Percentiles rank a stretch among this genome's conserved stretches.
Conservation (phyloP, 2,329 filamentous ascomycete genomes). For the Alternaria solani region DNA sequence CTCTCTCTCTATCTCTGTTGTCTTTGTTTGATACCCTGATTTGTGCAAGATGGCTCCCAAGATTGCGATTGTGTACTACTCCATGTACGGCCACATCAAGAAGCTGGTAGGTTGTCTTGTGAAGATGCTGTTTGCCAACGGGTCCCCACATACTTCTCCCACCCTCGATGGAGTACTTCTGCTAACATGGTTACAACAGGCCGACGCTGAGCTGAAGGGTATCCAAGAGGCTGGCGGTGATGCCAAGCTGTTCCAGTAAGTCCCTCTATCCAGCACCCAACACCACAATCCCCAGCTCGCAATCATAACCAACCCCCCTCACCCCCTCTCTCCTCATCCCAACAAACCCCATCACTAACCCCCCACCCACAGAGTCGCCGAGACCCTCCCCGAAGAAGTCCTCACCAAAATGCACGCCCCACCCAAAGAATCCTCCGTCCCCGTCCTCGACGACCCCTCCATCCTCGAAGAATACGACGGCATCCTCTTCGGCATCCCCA, state of each 20-base stretch:
- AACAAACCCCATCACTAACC: neutral
- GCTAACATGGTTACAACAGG: constrained; percentile 60
- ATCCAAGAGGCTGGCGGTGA: constrained; percentile 86
- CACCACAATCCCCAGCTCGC: neutral
- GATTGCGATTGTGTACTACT: constrained; percentile 82
- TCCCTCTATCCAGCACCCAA: constrained; percentile 5
- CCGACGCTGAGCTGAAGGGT: constrained; percentile 89
- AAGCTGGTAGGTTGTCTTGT: constrained; percentile 36
- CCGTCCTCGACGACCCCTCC: constrained; percentile 65
- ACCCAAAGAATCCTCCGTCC: constrained; percentile 73
- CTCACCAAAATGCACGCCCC: constrained; percentile 91
- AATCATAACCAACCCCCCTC: neutral
- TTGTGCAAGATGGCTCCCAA: constrained; percentile 77
- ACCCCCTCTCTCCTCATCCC: no score
- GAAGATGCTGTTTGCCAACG: neutral
- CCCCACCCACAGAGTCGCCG: constrained; percentile 66
- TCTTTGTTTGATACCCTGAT: constrained; percentile 24
- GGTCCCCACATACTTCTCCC: neutral
- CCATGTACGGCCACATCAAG: constrained; percentile 49
- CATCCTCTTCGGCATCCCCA: constrained; percentile 93
- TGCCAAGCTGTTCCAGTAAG: constrained; percentile 82
- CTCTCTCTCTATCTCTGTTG: neutral
- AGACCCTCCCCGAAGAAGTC: constrained; percentile 87
- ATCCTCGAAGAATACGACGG: constrained; percentile 80
- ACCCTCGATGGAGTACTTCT: constrained; percentile 7